phyloP scores from a whole-genome alignment of 345 rosid species.

The Populus euphratica region DNA sequence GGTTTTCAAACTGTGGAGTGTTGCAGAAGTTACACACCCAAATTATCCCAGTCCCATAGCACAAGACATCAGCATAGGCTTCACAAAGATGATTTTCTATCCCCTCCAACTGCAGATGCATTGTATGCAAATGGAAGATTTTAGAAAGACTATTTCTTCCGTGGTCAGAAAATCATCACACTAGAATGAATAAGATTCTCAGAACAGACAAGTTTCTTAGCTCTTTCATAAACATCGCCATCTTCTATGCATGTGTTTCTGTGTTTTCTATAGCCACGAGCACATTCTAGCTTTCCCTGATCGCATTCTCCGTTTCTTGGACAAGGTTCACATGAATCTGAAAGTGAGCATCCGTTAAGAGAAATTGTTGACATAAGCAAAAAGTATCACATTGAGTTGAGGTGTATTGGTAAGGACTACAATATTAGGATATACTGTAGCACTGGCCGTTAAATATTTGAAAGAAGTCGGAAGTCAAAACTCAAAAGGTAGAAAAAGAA shows the following conservation, averaged over 20 bases:
- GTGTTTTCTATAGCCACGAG: constrained; percentile 53
- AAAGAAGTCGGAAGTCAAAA: background rate
- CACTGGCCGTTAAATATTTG: background rate
- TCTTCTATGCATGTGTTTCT: constrained; percentile 75
- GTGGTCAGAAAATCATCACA: constrained; percentile 11
- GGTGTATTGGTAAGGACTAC: background rate
- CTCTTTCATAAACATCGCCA: constrained; percentile 63
- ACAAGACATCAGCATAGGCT: constrained; percentile 55
- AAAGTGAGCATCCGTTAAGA: constrained; percentile 1
- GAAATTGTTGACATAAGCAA: background rate
- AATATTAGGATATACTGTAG: background rate
- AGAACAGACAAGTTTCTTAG: constrained; percentile 68
- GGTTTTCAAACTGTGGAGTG: background rate
- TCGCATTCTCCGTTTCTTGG: constrained; percentile 18
- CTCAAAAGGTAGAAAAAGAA: background rate
- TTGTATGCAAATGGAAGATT: constrained; percentile 14
- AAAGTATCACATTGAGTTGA: background rate
- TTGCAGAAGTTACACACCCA: constrained; percentile 53
- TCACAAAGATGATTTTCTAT: constrained; percentile 56
- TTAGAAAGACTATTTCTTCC: constrained; percentile 12
- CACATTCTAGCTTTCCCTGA: constrained; percentile 50
- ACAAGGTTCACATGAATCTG: constrained; percentile 58
- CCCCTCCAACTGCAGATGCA: constrained; percentile 49
- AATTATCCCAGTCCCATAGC: constrained; percentile 52
- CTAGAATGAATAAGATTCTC: constrained; percentile 30